A percentile compares a stretch with the other conserved stretches of the same genome.
These are phyloP conservation scores for Pyrus bretschneideri DNA, from an alignment of 306 rosid genomes.

Conservation along the genomic window DNA sequence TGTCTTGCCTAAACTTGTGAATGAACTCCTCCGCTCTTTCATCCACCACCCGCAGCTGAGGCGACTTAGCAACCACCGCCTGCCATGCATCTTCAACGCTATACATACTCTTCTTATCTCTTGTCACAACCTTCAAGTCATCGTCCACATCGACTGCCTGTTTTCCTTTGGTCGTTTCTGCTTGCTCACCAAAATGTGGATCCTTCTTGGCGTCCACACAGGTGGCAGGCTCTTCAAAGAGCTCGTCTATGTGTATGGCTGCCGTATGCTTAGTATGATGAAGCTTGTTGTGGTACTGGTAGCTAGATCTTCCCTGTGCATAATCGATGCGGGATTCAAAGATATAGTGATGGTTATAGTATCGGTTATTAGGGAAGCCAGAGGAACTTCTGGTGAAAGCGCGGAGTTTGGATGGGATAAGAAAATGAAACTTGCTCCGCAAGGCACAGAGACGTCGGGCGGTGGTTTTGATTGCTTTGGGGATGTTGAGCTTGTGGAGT, in stretches of 20 bases:
- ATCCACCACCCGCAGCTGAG: conserved; percentile 42
- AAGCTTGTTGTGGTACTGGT: conserved; percentile 10
- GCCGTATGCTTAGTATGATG: conserved; percentile 19
- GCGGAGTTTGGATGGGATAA: conserved; percentile 32
- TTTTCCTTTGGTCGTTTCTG: conserved; percentile 37
- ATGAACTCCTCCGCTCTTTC: conserved; percentile 69
- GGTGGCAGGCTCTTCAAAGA: conserved; percentile 24
- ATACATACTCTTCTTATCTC: conserved; percentile 2
- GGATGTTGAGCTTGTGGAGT: conserved; percentile 33
- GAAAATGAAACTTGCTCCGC: conserved; percentile 19
- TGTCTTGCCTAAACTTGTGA: conserved; percentile 41
- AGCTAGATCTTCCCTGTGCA: neutral
- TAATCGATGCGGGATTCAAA: neutral
- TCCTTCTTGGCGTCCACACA: neutral
- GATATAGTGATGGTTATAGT: conserved; percentile 6
- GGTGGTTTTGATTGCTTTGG: conserved; percentile 28
- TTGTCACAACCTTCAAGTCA: neutral
- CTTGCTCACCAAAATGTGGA: neutral
- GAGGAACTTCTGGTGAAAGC: conserved; percentile 23
- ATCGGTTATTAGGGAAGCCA: neutral
- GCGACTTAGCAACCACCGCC: conserved; percentile 45
- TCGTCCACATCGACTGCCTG: neutral
- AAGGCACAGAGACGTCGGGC: conserved; percentile 31
- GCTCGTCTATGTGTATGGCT: conserved; percentile 54
- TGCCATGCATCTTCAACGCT: conserved; percentile 51